Percentiles rank a stretch among this genome's conserved stretches.
Evolutionary conservation across 495 filamentous ascomycete species (phyloP).

Genomic region (Astrocystis sublimbata): DNA sequence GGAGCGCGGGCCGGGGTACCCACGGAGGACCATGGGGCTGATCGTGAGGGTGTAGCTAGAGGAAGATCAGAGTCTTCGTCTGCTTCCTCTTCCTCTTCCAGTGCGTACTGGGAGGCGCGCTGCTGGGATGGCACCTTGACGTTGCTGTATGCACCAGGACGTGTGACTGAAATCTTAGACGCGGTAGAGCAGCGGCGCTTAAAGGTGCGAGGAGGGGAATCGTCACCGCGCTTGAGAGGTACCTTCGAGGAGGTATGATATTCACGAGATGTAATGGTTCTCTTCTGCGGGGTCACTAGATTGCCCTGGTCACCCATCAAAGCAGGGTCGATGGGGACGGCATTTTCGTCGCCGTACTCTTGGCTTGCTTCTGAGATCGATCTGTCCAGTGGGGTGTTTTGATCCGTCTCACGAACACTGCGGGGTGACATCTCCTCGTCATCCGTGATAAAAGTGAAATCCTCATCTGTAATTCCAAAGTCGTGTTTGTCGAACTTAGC

Average conservation of each 20-base stretch:
- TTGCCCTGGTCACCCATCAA: constrained; percentile 31
- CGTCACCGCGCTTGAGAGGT: constrained; percentile 67
- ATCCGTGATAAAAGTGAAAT: constrained; percentile 49
- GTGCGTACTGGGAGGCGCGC: constrained; percentile 23
- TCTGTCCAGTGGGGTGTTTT: constrained; percentile 33
- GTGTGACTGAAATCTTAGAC: constrained; percentile 46
- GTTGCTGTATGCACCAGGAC: constrained; percentile 33
- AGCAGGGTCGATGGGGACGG: constrained; percentile 53
- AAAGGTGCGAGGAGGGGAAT: constrained; percentile 54
- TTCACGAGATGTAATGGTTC: constrained; percentile 29
- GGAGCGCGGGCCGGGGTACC: constrained; percentile 59
- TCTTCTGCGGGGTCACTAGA: constrained; percentile 38
- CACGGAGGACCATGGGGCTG: constrained; percentile 50
- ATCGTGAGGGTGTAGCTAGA: constrained; percentile 39
- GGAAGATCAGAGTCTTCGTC: constrained; percentile 20
- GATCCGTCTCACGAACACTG: constrained; percentile 27
- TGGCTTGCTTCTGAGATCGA: constrained; percentile 59
- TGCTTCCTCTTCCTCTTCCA: constrained; percentile 21
- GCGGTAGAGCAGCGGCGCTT: constrained; percentile 57
- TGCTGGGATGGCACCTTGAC: constrained; percentile 47
- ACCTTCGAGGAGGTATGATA: constrained; percentile 71
- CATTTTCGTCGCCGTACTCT: constrained; percentile 65
- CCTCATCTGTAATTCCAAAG: constrained; percentile 44
- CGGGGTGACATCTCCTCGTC: constrained; percentile 54
- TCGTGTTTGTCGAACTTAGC: constrained; percentile 36